A percentile compares a stretch with the other conserved stretches of the same genome.
These are phyloP conservation scores for Camelina sativa DNA, from an alignment of 345 rosid genomes.

Conservation along the genomic window DNA sequence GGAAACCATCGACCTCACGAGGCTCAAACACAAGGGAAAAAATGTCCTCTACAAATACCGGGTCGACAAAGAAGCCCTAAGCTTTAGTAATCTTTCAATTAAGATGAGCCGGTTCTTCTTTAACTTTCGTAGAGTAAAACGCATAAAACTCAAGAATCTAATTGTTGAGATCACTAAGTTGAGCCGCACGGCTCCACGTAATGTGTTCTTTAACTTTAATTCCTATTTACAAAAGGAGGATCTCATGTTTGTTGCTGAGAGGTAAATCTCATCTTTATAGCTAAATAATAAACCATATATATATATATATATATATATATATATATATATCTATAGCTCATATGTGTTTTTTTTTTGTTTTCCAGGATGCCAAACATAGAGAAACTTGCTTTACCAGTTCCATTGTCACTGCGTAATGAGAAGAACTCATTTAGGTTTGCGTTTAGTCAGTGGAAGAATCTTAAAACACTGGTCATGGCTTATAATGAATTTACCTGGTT, in stretches of 20 bases:
- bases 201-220: neutral
- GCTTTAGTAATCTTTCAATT: neutral
- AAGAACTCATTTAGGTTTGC: too few relatives aligned
- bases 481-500: too few relatives aligned
- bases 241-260: constrained; percentile 15
- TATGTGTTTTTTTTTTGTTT: neutral
- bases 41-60: neutral
- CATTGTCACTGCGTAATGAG: too few relatives aligned
- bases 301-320: too few relatives aligned
- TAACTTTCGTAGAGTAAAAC: neutral
- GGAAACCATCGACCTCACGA: constrained; percentile 3
- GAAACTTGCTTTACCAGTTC: neutral
- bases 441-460: constrained; percentile 19
- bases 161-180: constrained; percentile 4
- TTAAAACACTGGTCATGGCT: neutral
- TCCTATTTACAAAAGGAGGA: neutral
- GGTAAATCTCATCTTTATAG: neutral
- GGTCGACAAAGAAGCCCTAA: neutral
- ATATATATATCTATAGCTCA: too few relatives aligned
- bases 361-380: neutral
- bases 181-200: neutral
- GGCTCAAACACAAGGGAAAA: neutral
- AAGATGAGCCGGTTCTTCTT: neutral
- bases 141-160: neutral
- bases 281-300: too few relatives aligned